phyloP scores from a whole-genome alignment of 2,329 filamentous ascomycete genomes.

The Geosmithia morbida region DNA sequence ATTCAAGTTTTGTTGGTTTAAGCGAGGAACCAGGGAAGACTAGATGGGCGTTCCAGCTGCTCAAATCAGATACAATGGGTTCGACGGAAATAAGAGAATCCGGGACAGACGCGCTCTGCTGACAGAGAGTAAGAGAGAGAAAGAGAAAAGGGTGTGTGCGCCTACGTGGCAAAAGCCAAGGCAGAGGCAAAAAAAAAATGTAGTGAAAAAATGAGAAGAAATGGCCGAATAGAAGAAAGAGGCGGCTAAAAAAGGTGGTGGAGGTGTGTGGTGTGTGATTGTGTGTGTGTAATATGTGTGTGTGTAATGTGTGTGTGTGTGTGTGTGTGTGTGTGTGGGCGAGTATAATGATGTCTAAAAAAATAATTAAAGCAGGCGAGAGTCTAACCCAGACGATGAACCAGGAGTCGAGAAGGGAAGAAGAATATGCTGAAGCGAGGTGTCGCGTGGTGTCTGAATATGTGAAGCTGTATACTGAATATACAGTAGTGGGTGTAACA shows the following conservation, averaged over 20 bases:
- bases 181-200: background rate
- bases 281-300: too few species aligned
- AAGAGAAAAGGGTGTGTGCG: background rate
- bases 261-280: too few species aligned
- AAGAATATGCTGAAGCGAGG: background rate
- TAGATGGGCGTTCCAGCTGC: background rate
- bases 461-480: background rate
- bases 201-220: background rate
- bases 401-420: background rate
- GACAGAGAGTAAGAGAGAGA: background rate
- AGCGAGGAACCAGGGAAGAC: background rate
- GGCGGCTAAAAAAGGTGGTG: background rate
- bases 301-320: background rate
- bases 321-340: background rate
- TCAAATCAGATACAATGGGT: background rate
- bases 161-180: slow-evolving; percentile 4
- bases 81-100: background rate
- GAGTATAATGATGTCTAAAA: slow-evolving; percentile 2
- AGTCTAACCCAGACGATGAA: slow-evolving; percentile 2
- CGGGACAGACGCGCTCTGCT: background rate
- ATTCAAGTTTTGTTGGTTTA: too few species aligned
- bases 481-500: too few species aligned
- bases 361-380: background rate
- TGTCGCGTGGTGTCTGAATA: background rate
- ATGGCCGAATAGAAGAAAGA: background rate